Conservation (phyloP, 75 land plant species). For the Larix kaempferi region DNA sequence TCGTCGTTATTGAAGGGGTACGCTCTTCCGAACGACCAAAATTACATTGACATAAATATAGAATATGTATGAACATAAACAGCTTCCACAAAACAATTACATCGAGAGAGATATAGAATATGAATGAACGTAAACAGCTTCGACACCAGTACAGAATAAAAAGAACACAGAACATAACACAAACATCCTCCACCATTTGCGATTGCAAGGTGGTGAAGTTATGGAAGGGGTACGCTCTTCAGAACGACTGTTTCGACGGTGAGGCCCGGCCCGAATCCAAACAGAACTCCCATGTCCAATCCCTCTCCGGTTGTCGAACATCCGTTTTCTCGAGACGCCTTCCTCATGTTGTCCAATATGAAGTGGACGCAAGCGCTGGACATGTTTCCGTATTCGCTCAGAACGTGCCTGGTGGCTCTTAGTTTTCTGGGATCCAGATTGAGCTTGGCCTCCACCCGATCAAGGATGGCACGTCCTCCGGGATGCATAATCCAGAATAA, state of each 20-base stretch:
- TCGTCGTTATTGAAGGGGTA: too few species aligned
- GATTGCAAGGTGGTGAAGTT: too few species aligned
- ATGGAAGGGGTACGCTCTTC: not conserved
- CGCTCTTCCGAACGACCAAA: too few species aligned
- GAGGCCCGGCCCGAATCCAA: conserved; percentile 41
- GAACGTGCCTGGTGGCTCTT: conserved; percentile 21
- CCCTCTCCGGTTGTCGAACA: conserved; percentile 26
- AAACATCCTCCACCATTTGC: too few species aligned
- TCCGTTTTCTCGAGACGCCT: conserved; percentile 9
- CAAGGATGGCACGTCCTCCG: conserved; percentile 33
- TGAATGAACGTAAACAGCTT: too few species aligned
- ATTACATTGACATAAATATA: too few species aligned
- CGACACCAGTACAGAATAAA: too few species aligned
- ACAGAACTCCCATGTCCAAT: conserved; percentile 23
- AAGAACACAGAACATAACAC: too few species aligned
- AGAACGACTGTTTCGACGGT: conserved; percentile 35
- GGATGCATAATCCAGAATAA: conserved; percentile 36
- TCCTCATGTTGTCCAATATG: conserved; percentile 30
- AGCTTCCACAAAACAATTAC: too few species aligned
- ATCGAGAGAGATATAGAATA: too few species aligned
- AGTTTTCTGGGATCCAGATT: conserved; percentile 16
- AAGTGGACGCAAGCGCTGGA: conserved; percentile 32
- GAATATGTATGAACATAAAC: too few species aligned
- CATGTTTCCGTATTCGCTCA: conserved; percentile 38
- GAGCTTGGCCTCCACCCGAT: conserved; percentile 34